phyloP scores from a whole-genome alignment of 2,329 filamentous ascomycete species.

The Talaromyces funiculosus region DNA sequence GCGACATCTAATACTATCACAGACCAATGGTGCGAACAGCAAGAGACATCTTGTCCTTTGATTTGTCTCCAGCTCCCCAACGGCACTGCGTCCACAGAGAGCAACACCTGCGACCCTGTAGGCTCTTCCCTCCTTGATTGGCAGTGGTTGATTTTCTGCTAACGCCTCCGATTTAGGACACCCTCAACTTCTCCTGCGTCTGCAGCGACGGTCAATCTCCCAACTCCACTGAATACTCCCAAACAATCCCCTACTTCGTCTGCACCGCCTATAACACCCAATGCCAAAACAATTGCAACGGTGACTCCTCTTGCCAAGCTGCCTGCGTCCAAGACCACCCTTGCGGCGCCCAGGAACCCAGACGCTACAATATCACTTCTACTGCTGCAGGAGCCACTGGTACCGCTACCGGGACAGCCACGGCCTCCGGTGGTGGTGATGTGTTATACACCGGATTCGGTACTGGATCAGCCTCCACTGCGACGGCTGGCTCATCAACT shows the following conservation, averaged over 20 bases:
- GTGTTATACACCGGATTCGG: conserved; percentile 44
- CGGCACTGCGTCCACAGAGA: conserved; percentile 27
- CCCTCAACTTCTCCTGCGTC: conserved; percentile 52
- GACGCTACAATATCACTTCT: conserved; percentile 44
- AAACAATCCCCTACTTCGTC: conserved; percentile 58
- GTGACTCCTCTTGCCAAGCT: conserved; percentile 45
- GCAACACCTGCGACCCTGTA: conserved; percentile 40
- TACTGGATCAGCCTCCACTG: conserved; percentile 30
- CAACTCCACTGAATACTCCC: conserved; percentile 57
- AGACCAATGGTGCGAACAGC: conserved; percentile 41
- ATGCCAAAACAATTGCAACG: conserved; percentile 48
- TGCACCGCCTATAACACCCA: conserved; percentile 54
- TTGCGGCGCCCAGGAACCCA: conserved; percentile 57
- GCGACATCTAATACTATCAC: neutral
- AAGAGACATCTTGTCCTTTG: conserved; percentile 40
- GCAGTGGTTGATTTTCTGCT: neutral
- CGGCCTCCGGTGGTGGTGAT: conserved; percentile 23
- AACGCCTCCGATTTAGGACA: conserved; percentile 25
- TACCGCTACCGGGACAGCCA: conserved; percentile 29
- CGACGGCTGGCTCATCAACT: conserved; percentile 19
- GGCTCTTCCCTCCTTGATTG: conserved; percentile 8
- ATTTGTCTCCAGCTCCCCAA: conserved; percentile 40
- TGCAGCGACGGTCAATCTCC: conserved; percentile 51
- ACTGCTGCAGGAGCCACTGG: conserved; percentile 29
- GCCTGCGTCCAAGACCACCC: conserved; percentile 51